A percentile compares a stretch with the other conserved stretches of the same genome.
Evolutionary conservation across 2,329 filamentous ascomycete genomes (phyloP).

Genomic region (Xylariomycetidae sp.): DNA sequence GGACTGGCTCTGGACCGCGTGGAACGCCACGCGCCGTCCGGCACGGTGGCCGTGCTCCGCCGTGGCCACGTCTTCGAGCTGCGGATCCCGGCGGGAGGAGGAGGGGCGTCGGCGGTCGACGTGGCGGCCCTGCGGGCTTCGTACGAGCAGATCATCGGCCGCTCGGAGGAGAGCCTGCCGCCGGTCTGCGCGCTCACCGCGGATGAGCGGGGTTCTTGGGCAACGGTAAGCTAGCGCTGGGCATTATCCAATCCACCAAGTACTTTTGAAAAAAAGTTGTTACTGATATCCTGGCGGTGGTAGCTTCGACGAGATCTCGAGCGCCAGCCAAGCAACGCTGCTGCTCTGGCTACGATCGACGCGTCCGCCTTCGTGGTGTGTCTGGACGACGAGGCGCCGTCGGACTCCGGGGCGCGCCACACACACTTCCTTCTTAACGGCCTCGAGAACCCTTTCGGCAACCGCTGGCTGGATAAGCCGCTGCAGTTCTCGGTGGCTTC

Average conservation of each 20-base stretch:
- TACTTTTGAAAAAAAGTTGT: background rate
- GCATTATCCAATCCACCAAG: background rate
- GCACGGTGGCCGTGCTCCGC: conserved; percentile 9
- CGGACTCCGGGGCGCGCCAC: conserved; percentile 4
- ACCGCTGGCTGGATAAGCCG: conserved; percentile 14
- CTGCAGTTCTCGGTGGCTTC: conserved; percentile 10
- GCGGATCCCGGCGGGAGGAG: background rate
- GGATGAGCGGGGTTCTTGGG: conserved; percentile 12
- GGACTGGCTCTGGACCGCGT: conserved; percentile 5
- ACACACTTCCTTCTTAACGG: conserved; percentile 10
- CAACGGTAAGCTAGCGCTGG: conserved; percentile 4
- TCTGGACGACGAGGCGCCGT: conserved; percentile 11
- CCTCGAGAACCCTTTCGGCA: conserved; percentile 3
- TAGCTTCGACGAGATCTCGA: conserved; percentile 9
- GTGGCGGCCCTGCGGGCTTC: conserved; percentile 3
- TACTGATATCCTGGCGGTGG: background rate
- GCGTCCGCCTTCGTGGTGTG: conserved; percentile 10
- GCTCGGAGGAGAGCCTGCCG: conserved; percentile 1
- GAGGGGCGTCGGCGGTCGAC: background rate
- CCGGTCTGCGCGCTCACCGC: conserved; percentile 10
- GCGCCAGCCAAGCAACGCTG: conserved; percentile 2
- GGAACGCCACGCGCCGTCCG: conserved; percentile 3
- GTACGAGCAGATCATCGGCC: conserved; percentile 6
- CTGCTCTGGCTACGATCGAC: conserved; percentile 6
- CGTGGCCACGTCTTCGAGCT: conserved; percentile 13